These are phyloP conservation scores for Silene noctiflora DNA, from an alignment of 179 eudicot genomes.

Conservation along the genomic window DNA sequence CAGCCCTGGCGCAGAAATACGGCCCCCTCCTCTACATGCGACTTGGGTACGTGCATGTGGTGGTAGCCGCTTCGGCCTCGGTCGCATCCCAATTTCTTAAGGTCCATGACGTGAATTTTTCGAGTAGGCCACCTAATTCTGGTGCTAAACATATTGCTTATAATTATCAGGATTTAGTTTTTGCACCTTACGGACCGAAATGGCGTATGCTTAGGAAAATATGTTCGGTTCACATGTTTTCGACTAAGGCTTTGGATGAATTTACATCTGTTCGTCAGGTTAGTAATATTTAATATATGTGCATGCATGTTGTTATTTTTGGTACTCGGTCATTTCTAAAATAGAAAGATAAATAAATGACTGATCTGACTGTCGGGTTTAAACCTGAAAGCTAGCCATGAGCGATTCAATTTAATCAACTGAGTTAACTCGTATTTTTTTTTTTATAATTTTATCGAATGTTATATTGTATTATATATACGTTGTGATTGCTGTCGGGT, in stretches of 20 bases:
- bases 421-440: no score
- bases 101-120: slow-evolving; percentile 64
- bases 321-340: no score
- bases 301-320: not conserved
- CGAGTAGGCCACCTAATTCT: slow-evolving; percentile 79
- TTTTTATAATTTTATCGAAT: no score
- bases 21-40: slow-evolving; percentile 76
- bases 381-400: no score
- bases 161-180: slow-evolving; percentile 82
- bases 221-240: slow-evolving; percentile 70
- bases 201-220: slow-evolving; percentile 89
- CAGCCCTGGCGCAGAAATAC: slow-evolving; percentile 52
- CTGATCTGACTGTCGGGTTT: no score
- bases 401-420: no score
- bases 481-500: no score
- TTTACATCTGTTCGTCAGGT: slow-evolving; percentile 77
- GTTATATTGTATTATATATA: no score
- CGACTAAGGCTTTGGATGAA: slow-evolving; percentile 77
- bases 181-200: slow-evolving; percentile 79
- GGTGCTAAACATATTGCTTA: slow-evolving; percentile 89
- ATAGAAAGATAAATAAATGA: no score
- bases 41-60: slow-evolving; percentile 70
- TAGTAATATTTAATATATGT: not conserved
- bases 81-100: slow-evolving; percentile 72
- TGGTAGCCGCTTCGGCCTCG: slow-evolving; percentile 76